A percentile compares a stretch with the other conserved stretches of the same genome.
Conservation (phyloP, 106 monocot genomes). For the Alisma plantagoaquatica region DNA sequence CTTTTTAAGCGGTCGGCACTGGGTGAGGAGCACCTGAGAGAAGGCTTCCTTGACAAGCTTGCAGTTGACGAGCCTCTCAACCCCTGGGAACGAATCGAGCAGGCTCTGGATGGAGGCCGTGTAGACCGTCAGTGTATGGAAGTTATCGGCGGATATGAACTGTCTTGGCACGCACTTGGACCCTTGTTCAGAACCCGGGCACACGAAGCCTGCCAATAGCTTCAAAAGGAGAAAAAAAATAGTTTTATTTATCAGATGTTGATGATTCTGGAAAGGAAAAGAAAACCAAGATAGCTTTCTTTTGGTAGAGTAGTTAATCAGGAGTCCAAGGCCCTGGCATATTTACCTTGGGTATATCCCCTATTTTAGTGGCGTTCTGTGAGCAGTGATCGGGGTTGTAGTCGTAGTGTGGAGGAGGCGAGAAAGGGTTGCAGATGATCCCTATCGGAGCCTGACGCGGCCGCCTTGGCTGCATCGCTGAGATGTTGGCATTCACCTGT, state of each 20-base stretch:
- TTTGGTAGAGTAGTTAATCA: background rate
- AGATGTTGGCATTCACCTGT: slow-evolving; percentile 80
- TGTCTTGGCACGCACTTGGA: slow-evolving; percentile 31
- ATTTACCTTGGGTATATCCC: slow-evolving; percentile 69
- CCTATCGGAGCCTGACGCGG: slow-evolving; percentile 2
- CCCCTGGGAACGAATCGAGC: slow-evolving; percentile 49
- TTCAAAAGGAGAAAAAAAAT: slow-evolving; percentile 8
- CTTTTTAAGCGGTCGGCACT: slow-evolving; percentile 59
- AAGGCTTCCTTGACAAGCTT: slow-evolving; percentile 71
- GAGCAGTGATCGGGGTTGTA: slow-evolving; percentile 78
- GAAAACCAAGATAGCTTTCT: background rate
- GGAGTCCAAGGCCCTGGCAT: too few relatives aligned
- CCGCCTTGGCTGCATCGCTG: slow-evolving; percentile 15
- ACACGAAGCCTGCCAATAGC: slow-evolving; percentile 53
- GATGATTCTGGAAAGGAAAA: background rate
- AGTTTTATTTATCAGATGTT: background rate
- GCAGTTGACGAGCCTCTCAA: slow-evolving; percentile 58
- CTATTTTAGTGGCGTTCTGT: slow-evolving; percentile 45
- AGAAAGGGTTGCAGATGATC: slow-evolving; percentile 88
- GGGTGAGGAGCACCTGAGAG: slow-evolving; percentile 41
- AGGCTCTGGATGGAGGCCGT: slow-evolving; percentile 61
- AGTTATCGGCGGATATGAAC: slow-evolving; percentile 38
- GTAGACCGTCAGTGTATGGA: slow-evolving; percentile 24
- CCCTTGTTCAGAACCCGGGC: slow-evolving; percentile 19
- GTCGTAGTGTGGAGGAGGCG: slow-evolving; percentile 63